Evolutionary conservation across 257 asterid species (phyloP), one percentile per base, ranked within the genome.

Genomic region (Jasminum sambac): DNA sequence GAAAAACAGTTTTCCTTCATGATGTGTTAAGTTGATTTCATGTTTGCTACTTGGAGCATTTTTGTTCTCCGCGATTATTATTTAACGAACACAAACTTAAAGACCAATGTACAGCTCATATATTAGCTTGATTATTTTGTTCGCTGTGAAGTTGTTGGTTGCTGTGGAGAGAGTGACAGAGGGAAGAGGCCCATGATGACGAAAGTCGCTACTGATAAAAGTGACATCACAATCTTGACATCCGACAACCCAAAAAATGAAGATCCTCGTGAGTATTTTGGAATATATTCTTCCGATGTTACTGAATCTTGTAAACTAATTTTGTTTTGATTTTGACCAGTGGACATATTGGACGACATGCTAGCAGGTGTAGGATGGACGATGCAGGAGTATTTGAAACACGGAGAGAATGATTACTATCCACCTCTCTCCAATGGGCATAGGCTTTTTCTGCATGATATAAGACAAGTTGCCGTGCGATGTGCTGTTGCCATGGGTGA

Each of bases 401-500:
- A 91, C 24, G 96, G 99, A 77, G 96, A 94, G 79, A 94, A 94
- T 69, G 96, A 94, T 77, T 94, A 94, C 80, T 94, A 94, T 72
- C 99, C 99, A 17, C 97, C 99, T 74, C 96, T 94, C 66, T 70
- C 95, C 24, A 94, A 86, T 67, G 99, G 97, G n/a, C 92, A 94
- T 63, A 84, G 97, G 76, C 84, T 94, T 25, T 94, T 94, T 79
- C 72, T 94, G 77, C 97, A 94, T 70, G 97, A 94, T 77, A 94
- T 94, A 66, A 86, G 99, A 81, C 90, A 91, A 16, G 99, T 94
- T 66, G 97, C 97, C 41, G 97, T 94, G 64, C 86, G 99, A 37
- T 94, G 96, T 81, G 99, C 95, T 50, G 96, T 94, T 62, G 99
- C 99, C 46, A 94, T 94, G 97, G 99, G 96, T 8, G 99, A 94